Evolutionary conservation across 306 rosid genomes (phyloP).

Genomic region (Castanea mollissima): DNA sequence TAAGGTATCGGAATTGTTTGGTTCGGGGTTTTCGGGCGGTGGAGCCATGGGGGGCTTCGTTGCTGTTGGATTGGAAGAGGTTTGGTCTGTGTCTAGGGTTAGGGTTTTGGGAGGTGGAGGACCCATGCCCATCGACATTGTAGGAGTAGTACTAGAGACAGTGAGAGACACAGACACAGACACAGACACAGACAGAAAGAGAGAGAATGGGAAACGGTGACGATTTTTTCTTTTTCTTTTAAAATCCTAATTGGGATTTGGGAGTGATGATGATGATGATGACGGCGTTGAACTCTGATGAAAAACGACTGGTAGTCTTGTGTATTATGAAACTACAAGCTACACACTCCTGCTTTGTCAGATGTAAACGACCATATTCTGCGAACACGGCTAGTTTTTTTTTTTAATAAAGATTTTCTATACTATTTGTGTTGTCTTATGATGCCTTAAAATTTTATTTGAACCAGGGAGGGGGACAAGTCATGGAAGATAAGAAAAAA

Average conservation of each 20-base stretch:
- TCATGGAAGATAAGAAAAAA: too few species aligned
- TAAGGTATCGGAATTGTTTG: slow-evolving; percentile 5
- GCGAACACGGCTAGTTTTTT: too few species aligned
- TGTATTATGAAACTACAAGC: too few species aligned
- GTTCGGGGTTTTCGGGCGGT: slow-evolving; percentile 25
- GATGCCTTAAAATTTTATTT: too few species aligned
- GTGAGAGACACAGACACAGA: too few species aligned
- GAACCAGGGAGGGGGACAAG: too few species aligned
- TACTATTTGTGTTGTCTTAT: too few species aligned
- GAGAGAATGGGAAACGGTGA: not conserved
- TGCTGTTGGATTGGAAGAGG: slow-evolving; percentile 6
- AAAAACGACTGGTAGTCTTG: not conserved
- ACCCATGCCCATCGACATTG: slow-evolving; percentile 59
- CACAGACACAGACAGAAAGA: too few species aligned
- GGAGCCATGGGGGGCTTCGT: slow-evolving; percentile 32
- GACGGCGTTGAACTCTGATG: not conserved
- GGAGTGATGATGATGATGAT: not conserved
- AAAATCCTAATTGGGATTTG: not conserved
- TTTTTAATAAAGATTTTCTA: too few species aligned
- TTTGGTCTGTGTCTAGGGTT: slow-evolving; percentile 19
- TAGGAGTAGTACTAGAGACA: not conserved
- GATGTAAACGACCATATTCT: too few species aligned
- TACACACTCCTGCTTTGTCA: too few species aligned
- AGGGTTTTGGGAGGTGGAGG: slow-evolving; percentile 57
- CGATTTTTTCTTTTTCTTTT: not conserved